These are phyloP conservation scores for Rhynchospora breviuscula DNA, from an alignment of 176 grass and related monocot genomes.

Conservation along the genomic window DNA sequence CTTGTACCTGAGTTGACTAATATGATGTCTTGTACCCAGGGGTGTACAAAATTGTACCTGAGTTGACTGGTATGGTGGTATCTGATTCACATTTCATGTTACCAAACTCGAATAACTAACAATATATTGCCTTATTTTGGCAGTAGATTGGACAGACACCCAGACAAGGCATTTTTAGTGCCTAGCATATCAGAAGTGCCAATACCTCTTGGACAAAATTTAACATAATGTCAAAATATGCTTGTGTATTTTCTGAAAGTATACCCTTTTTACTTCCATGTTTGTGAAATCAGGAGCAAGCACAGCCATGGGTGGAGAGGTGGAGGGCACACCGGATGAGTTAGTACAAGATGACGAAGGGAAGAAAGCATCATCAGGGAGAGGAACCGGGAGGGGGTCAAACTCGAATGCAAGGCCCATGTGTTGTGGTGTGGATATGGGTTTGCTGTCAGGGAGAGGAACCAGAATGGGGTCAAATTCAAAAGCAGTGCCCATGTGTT, in stretches of 20 bases:
- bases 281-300: not conserved
- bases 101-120: not conserved
- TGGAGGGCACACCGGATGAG: not conserved
- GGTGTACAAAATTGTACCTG: too few species aligned
- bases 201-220: not conserved
- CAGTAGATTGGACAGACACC: not conserved
- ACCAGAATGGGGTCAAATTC: not conserved
- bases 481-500: not conserved
- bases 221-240: not conserved
- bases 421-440: not conserved
- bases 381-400: conserved; percentile 1
- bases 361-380: conserved; percentile 18
- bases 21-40: too few species aligned
- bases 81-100: not conserved
- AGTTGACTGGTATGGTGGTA: not conserved
- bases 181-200: conserved; percentile 5
- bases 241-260: not conserved
- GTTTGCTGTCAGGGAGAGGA: not conserved
- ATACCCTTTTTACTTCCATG: not conserved
- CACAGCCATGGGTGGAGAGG: not conserved
- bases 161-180: not conserved
- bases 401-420: not conserved
- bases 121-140: not conserved
- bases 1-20: not conserved
- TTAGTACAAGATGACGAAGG: not conserved